Percentiles rank a stretch among this genome's conserved stretches.
These are phyloP conservation scores for Phytophthora kernoviae DNA, from an alignment of 352 stramenopile species.

Conservation along the genomic window DNA sequence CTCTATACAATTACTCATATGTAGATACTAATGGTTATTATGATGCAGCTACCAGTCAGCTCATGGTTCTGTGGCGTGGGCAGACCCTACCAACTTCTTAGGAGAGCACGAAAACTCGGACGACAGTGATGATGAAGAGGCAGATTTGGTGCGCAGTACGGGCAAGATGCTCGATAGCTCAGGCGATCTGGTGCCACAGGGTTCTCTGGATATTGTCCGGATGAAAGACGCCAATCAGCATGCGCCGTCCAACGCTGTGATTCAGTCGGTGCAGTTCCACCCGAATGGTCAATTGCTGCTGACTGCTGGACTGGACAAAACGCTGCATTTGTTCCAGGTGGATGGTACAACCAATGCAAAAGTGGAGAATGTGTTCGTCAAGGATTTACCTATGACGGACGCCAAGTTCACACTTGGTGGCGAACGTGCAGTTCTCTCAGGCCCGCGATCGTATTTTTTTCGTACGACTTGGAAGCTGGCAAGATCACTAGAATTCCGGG, in stretches of 20 bases:
- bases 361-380: constrained; percentile 90
- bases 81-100: constrained; percentile 75
- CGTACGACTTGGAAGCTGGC: constrained; percentile 94
- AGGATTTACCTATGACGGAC: constrained; percentile 89
- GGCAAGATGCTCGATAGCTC: constrained; percentile 59
- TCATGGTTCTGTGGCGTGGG: constrained; percentile 67
- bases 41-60: constrained; percentile 60
- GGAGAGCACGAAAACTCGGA: constrained; percentile 31
- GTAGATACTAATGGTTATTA: constrained; percentile 6
- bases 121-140: constrained; percentile 69
- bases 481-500: constrained; percentile 91
- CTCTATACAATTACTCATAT: constrained; percentile 1
- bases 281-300: constrained; percentile 87
- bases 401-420: constrained; percentile 86
- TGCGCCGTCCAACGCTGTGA: constrained; percentile 77
- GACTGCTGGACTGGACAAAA: constrained; percentile 93
- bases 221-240: constrained; percentile 94
- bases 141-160: constrained; percentile 57
- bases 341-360: constrained; percentile 90
- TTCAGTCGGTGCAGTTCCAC: constrained; percentile 92
- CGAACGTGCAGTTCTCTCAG: constrained; percentile 89
- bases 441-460: constrained; percentile 97
- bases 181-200: constrained; percentile 62
- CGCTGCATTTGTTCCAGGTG: constrained; percentile 92
- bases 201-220: constrained; percentile 65